Conservation (phyloP, 2,329 filamentous ascomycete species). For the Pezicula neosporulosa region DNA sequence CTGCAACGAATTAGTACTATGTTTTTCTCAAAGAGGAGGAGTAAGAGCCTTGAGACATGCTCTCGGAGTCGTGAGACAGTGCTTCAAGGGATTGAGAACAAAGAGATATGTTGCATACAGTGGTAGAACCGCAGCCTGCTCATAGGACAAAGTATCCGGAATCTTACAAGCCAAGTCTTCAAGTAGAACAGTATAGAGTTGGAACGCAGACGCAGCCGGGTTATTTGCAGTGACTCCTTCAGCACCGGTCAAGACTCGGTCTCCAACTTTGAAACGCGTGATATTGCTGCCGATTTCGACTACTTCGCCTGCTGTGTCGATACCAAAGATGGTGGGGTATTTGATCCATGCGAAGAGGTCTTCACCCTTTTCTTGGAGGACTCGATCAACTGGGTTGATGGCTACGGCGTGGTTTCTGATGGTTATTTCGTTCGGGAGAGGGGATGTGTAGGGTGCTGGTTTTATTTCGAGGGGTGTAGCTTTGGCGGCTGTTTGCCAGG, state of each 20-base stretch:
- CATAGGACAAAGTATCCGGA: constrained; percentile 26
- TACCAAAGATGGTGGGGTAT: constrained; percentile 39
- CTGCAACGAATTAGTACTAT: no score
- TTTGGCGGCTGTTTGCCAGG: constrained; percentile 18
- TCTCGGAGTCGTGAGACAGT: no score
- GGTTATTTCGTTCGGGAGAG: constrained; percentile 33
- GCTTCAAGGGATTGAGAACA: no score
- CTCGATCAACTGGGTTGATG: constrained; percentile 38
- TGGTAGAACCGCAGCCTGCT: constrained; percentile 28
- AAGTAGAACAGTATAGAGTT: constrained; percentile 23
- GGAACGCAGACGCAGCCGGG: constrained; percentile 24
- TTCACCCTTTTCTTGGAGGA: background rate
- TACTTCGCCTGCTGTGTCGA: constrained; percentile 52
- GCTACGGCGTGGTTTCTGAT: constrained; percentile 35
- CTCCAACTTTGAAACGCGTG: constrained; percentile 44
- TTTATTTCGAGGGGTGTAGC: constrained; percentile 30
- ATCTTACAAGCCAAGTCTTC: constrained; percentile 17
- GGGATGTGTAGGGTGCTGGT: constrained; percentile 32
- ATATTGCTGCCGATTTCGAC: constrained; percentile 41
- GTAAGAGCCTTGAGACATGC: no score
- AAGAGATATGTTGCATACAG: no score
- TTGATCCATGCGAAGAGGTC: constrained; percentile 7
- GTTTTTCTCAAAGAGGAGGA: no score
- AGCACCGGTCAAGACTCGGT: constrained; percentile 41
- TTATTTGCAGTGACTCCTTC: constrained; percentile 26